Evolutionary conservation across 2,329 filamentous ascomycete genomes (phyloP).

Genomic region (Aspergillus aculeatus): DNA sequence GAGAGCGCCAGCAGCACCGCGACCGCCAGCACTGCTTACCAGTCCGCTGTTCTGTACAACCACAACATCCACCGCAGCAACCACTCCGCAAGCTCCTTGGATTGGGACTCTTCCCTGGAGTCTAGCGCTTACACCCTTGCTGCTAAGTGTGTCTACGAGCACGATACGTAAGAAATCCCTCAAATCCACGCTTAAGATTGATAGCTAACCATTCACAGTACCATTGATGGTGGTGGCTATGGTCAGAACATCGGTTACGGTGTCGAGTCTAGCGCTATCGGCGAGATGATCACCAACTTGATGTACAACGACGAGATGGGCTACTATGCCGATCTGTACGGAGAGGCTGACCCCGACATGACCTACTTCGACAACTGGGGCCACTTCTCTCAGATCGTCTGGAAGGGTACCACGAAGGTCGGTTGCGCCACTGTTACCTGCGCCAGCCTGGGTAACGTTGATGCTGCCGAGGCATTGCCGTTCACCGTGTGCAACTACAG

Average conservation of each 20-base stretch:
- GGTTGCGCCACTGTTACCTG: conserved; percentile 60
- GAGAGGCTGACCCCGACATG: conserved; percentile 59
- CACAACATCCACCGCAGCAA: conserved; percentile 87
- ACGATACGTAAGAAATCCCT: conserved; percentile 63
- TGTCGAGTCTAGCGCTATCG: conserved; percentile 56
- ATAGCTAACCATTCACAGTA: conserved; percentile 32
- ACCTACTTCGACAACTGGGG: conserved; percentile 65
- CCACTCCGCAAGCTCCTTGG: conserved; percentile 66
- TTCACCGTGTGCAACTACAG: conserved; percentile 90
- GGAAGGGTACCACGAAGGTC: conserved; percentile 61
- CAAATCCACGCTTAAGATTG: too few relatives aligned
- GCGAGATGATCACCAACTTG: conserved; percentile 69
- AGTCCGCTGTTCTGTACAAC: conserved; percentile 54
- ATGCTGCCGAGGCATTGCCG: conserved; percentile 50
- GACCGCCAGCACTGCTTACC: conserved; percentile 16
- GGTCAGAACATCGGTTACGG: conserved; percentile 90
- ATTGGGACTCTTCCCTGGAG: conserved; percentile 66
- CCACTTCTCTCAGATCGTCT: conserved; percentile 75
- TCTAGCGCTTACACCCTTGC: conserved; percentile 65
- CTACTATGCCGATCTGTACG: conserved; percentile 59
- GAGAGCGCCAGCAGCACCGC: conserved; percentile 12
- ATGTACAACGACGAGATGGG: conserved; percentile 85
- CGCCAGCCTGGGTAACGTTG: conserved; percentile 44
- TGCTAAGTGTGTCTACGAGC: conserved; percentile 66
- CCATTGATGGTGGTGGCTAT: conserved; percentile 62